Conservation (phyloP, 1,139 yeast species). For the Lodderomyces jiufengensis region DNA sequence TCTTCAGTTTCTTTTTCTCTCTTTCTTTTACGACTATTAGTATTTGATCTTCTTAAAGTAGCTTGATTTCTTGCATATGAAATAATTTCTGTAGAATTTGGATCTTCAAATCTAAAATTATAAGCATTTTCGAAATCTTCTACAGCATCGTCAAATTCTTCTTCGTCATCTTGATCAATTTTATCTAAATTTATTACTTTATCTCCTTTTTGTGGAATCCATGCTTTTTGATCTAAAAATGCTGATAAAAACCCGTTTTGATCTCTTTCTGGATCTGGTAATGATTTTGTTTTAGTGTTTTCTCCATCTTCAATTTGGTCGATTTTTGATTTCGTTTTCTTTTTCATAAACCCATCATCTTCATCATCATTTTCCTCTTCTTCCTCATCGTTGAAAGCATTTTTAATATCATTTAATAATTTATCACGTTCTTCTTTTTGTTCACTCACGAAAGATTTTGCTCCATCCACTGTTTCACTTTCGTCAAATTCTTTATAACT, state of each 20-base stretch:
- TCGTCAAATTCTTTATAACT: conserved; percentile 51
- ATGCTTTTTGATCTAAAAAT: conserved; percentile 74
- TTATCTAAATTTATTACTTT: conserved; percentile 54
- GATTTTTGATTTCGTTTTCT: conserved; percentile 35
- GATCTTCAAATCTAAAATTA: conserved; percentile 93
- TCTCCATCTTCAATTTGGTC: conserved; percentile 6
- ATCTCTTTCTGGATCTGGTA: conserved; percentile 70
- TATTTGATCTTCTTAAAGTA: conserved; percentile 77
- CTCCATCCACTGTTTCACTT: conserved; percentile 50
- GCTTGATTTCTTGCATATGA: conserved; percentile 97
- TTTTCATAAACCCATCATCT: conserved; percentile 48
- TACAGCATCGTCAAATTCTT: conserved; percentile 87
- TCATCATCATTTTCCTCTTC: conserved; percentile 44
- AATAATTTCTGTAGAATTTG: conserved; percentile 83
- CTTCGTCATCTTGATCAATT: conserved; percentile 66
- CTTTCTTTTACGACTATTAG: conserved; percentile 73
- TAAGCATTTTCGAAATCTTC: conserved; percentile 90
- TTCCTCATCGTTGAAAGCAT: conserved; percentile 52
- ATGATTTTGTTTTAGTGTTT: conserved; percentile 16
- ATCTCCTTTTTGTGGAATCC: conserved; percentile 72
- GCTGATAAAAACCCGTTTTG: conserved; percentile 68
- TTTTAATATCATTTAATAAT: conserved; percentile 70
- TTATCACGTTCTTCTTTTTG: conserved; percentile 73
- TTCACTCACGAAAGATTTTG: conserved; percentile 66
- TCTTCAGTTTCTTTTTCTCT: conserved; percentile 68